phyloP scores from a whole-genome alignment of 140 eudicot genomes.

The Erigeron philadelphicus region DNA sequence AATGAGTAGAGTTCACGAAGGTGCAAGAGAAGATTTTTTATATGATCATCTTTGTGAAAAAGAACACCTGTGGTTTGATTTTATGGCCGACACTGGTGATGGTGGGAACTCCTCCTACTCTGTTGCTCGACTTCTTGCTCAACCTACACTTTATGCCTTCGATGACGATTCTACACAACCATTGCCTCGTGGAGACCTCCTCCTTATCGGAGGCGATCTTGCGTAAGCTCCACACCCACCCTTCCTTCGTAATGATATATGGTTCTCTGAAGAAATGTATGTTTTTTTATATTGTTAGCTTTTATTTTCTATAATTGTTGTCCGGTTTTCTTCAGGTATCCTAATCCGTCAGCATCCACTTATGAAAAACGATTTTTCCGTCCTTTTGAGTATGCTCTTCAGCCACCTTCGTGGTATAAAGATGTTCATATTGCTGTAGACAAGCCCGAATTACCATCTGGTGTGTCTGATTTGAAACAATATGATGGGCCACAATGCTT shows the following conservation, averaged over 20 bases:
- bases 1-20: conserved; percentile 72
- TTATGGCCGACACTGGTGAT: conserved; percentile 99
- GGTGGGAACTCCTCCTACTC: conserved; percentile 90
- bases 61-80: conserved; percentile 93
- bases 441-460: conserved; percentile 86
- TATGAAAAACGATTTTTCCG: conserved; percentile 86
- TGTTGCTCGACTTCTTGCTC: conserved; percentile 90
- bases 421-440: conserved; percentile 85
- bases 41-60: conserved; percentile 79
- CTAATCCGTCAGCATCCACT: conserved; percentile 89
- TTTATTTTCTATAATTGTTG: neutral
- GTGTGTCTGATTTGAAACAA: conserved; percentile 53
- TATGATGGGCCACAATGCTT: conserved; percentile 97
- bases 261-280: neutral
- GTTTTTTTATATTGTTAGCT: neutral
- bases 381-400: conserved; percentile 89
- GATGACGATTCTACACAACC: conserved; percentile 31
- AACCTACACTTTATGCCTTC: conserved; percentile 50
- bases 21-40: conserved; percentile 61
- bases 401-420: conserved; percentile 83
- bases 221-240: conserved; percentile 64
- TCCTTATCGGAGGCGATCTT: conserved; percentile 98
- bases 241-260: neutral
- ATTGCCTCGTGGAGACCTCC: conserved; percentile 81
- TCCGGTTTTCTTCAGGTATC: conserved; percentile 48